Conservation (phyloP, 495 filamentous ascomycete genomes). For the Penicillium lagena region DNA sequence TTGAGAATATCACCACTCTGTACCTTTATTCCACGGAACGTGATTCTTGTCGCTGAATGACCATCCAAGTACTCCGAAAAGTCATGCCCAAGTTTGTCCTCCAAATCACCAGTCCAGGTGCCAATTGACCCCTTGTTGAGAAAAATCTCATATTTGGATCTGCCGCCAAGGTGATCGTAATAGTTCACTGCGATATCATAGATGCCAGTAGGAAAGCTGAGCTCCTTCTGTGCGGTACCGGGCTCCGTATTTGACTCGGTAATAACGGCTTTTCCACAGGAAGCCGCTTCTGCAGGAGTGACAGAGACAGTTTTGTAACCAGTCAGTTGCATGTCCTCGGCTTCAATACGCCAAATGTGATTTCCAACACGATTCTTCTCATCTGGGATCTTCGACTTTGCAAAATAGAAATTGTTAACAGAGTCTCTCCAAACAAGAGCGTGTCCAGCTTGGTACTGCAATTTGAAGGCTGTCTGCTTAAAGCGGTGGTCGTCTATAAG, state of each 20-base stretch:
- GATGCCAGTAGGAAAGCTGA: constrained; percentile 37
- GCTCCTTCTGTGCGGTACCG: constrained; percentile 37
- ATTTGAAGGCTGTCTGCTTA: constrained; percentile 47
- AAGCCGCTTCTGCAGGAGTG: constrained; percentile 47
- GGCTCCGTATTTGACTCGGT: constrained; percentile 28
- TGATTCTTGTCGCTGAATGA: too few relatives aligned
- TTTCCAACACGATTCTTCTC: constrained; percentile 41
- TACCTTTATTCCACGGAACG: too few relatives aligned
- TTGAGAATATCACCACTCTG: too few relatives aligned
- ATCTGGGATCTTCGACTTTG: constrained; percentile 50
- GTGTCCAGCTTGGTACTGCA: constrained; percentile 60
- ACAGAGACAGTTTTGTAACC: constrained; percentile 44
- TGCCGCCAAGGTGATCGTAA: constrained; percentile 34
- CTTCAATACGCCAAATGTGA: constrained; percentile 55
- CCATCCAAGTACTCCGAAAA: too few relatives aligned
- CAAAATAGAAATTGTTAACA: constrained; percentile 51
- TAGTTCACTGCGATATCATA: constrained; percentile 60
- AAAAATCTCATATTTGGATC: too few relatives aligned
- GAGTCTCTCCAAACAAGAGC: constrained; percentile 60
- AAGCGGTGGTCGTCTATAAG: constrained; percentile 52
- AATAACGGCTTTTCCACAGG: constrained; percentile 34
- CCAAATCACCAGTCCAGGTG: too few relatives aligned
- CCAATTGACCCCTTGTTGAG: too few relatives aligned
- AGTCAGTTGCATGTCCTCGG: constrained; percentile 51
- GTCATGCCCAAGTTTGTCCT: too few relatives aligned